Base-by-base conservation (phyloP, 2,329 filamentous ascomycete species). In the Sphaerulina vaccinii region DNA sequence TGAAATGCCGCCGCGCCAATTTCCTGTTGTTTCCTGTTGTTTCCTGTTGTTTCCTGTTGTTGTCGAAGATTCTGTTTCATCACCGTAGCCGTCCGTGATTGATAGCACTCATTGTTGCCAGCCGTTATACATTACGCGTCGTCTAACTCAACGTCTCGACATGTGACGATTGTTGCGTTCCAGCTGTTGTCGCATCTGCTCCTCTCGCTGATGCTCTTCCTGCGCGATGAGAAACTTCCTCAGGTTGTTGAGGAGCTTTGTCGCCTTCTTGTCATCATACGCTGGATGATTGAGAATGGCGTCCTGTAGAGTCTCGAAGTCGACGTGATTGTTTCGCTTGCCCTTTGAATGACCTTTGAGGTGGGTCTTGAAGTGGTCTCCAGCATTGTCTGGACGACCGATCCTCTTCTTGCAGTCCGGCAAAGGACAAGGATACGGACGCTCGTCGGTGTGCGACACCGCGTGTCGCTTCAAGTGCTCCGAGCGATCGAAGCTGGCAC, bases 201-300 rank as follows among this genome's bases (percentile, higher is more conserved):
- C n/a, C n/a, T n/a, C n/a, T n/a, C n/a, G n/a, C n/a, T n/a, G n/a
- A n/a, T n/a, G n/a, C n/a, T n/a, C n/a, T n/a, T n/a, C n/a, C 8
- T 13, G 8, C 27, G 27, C 27, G 9, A 4, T 8, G 27, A 11
- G 27, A 5, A 5, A 8, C 29, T 51, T 54, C 2, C 50, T 18
- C 46, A 61, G 24, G 33, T 51, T 54, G 10, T 38, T 45, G 10
- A 61, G 41, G 8, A 61, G 29, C 50, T 59, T 61, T 3, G 21
- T 44, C 8, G 56, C 49, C 18, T 37, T 44, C 50, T 97, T 92
- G 1, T 95, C 91, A 5, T 97, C 93, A 21, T 97, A 97, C 69
- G 18, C 38, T 19, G 23, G 16, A 15, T 81, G 96, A 1, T 92
- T 91, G 8, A 96, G 96, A 71, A 84, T 96, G 67, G 9, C n/a